Base-by-base conservation (phyloP, 768 basidiomycete genomes). In the Gelatoporia subvermispora region DNA sequence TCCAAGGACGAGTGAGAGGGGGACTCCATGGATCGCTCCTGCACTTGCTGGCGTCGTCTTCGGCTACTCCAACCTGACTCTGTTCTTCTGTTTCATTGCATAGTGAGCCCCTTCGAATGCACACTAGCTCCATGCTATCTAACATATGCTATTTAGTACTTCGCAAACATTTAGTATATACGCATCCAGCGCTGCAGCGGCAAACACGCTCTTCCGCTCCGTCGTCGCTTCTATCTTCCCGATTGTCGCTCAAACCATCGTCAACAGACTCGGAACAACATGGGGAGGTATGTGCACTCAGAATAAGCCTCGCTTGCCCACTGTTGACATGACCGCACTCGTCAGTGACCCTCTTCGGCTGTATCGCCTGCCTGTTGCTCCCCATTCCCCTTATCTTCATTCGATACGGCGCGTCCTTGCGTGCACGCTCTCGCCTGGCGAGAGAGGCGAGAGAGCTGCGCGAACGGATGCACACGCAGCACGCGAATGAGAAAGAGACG, bases 341-440 rank as follows among this genome's bases (percentile, higher is more conserved):
- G 9, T 4, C 38, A 60, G 61, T 59, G 8, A 55, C 61, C 8
- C 21, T 62, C 1, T 62, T 62, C 44, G 59, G 45, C 28, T 58
- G 59, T 44, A 43, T 60, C 37, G 56, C 59, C 9, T 38, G 58
- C 13, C 49, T 34, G 8, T 43, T 62, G 16, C 31, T 58, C 22
- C 60, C 57, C 1, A 58, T 62, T 17, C 59, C 59, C 15, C 38
- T 60, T 16, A 47, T 56, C 25, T 62, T 62, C 47, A 50, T 62
- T 8, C 53, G 61, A n/a, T 58, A 51, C 38, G 59, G 61, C 2
- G 46, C 53, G 8, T 16, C 45, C 39, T 42, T 62, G 17, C 59
- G 61, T 4, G 50, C 49, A 28, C 46, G 53, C 17, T 62, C 61
- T 13, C 59, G 40, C 11, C 56, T 53, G 36, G 61, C 55, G 9